Evolutionary conservation across 2,329 filamentous ascomycete genomes (phyloP).

Genomic region (Domatiomyces catenatus): DNA sequence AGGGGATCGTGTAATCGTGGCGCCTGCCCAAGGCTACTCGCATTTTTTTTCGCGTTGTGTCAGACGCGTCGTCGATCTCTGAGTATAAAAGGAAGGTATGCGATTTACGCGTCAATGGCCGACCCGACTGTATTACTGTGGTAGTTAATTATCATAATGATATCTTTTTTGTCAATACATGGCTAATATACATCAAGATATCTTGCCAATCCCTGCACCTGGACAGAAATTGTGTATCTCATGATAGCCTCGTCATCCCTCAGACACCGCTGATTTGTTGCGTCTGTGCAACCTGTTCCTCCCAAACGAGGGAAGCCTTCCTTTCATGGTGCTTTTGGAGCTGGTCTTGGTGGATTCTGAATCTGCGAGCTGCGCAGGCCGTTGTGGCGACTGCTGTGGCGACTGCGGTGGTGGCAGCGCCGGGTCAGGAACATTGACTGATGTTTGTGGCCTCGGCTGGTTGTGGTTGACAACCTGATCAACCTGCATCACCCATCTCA

Average conservation of each 20-base stretch:
- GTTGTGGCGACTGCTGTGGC: background rate
- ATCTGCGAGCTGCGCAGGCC: background rate
- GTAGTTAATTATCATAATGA: background rate
- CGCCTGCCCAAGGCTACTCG: too few species aligned
- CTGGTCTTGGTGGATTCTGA: background rate
- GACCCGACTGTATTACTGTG: too few species aligned
- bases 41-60: too few species aligned
- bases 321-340: background rate
- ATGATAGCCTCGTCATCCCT: background rate
- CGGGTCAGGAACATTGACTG: background rate
- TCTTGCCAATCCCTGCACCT: background rate
- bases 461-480: conserved; percentile 21
- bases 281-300: background rate
- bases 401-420: background rate
- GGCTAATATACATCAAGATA: background rate
- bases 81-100: too few species aligned
- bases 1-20: background rate
- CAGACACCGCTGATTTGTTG: background rate
- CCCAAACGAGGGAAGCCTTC: background rate
- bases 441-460: background rate
- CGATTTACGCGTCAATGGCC: too few species aligned
- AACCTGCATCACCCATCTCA: conserved; percentile 35
- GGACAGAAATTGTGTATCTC: background rate
- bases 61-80: too few species aligned
- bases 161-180: background rate